These are phyloP conservation scores for Tylopilus intermedius DNA, from an alignment of 768 basidiomycete species.

Conservation along the genomic window DNA sequence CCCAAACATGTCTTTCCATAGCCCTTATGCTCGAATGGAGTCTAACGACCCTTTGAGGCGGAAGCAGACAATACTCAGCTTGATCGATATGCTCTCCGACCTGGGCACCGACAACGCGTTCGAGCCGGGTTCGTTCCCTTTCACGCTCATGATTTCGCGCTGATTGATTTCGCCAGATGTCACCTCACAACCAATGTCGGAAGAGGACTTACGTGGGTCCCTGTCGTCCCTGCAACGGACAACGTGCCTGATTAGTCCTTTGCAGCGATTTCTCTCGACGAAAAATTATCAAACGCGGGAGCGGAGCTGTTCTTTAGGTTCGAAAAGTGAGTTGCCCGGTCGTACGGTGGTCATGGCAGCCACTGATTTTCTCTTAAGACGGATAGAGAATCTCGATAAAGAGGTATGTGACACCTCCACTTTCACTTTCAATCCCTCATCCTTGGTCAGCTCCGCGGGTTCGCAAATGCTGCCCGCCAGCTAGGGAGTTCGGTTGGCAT, in stretches of 20 bases:
- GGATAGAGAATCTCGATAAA: conserved; percentile 44
- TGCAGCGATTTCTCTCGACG: conserved; percentile 42
- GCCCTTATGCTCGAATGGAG: conserved; percentile 29
- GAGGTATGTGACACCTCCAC: conserved; percentile 30
- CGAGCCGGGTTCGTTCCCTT: conserved; percentile 29
- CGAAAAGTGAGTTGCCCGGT: conserved; percentile 35
- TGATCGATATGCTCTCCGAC: conserved; percentile 45
- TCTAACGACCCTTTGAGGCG: conserved; percentile 30
- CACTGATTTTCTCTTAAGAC: conserved; percentile 27
- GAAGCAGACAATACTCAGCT: conserved; percentile 43
- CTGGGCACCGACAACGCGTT: conserved; percentile 37
- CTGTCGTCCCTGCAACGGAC: not conserved
- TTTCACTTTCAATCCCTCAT: conserved; percentile 10
- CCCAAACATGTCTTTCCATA: conserved; percentile 22
- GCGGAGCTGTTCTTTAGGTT: conserved; percentile 46
- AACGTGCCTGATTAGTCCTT: conserved; percentile 9
- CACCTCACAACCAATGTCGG: conserved; percentile 31
- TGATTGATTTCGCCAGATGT: conserved; percentile 17
- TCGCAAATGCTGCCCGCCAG: conserved; percentile 52
- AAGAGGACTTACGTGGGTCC: conserved; percentile 41
- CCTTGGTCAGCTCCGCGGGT: conserved; percentile 41
- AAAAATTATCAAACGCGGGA: conserved; percentile 46
- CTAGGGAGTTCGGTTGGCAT: conserved; percentile 54
- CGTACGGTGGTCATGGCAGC: not conserved
- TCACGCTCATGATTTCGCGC: not conserved